Evolutionary conservation across 176 grass and related monocot genomes (phyloP), one percentile per base, ranked within the genome.

Genomic region (Microstegium vimineum): DNA sequence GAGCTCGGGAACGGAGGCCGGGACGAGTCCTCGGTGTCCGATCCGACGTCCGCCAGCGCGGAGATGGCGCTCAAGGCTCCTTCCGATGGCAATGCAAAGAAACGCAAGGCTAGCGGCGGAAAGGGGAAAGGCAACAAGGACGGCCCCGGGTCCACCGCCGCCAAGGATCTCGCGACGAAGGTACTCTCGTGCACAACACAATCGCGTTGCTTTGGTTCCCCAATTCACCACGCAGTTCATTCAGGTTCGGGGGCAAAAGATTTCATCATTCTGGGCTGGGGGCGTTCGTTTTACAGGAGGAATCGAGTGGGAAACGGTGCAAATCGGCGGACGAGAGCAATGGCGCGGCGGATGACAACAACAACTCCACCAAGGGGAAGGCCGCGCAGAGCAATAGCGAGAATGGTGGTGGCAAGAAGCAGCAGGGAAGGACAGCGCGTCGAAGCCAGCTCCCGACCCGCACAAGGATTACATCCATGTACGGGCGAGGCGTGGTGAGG

Each of bases 401-500:
- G 31, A 92, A 87, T 75, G 86, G 89, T 52, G n/a, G n/a, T n/a
- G 80, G 74, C 17, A 89, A 90, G 75, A 91, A 81, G 74, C 83
- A 93, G 59, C n/a, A n/a, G 92, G 90, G 5, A 95, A 93, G 86
- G 87, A 93, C 34, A 81, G n/a, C n/a, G n/a, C n/a, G n/a, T n/a
- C n/a, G n/a, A n/a, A 93, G 65, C 26, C n/a, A n/a, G n/a, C 20
- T 12, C 61, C 76, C 1, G 96, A 95, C 67, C 89, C 93, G 34
- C 93, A 78, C 5, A 94, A 90, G 71, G 97, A 99, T 80, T 99
- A 92, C 73, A 99, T 99, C 71, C 97, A 99, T 81, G 97, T 99
- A 76, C 89, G 97, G 76, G 93, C 93, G 12, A 74, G 97, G 85
- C 92, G 97, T 75, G 97, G 97, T 14, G 92, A 99, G 87, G 97